Base-by-base conservation (phyloP, 768 basidiomycete species). In the Tricholoma terreum region DNA sequence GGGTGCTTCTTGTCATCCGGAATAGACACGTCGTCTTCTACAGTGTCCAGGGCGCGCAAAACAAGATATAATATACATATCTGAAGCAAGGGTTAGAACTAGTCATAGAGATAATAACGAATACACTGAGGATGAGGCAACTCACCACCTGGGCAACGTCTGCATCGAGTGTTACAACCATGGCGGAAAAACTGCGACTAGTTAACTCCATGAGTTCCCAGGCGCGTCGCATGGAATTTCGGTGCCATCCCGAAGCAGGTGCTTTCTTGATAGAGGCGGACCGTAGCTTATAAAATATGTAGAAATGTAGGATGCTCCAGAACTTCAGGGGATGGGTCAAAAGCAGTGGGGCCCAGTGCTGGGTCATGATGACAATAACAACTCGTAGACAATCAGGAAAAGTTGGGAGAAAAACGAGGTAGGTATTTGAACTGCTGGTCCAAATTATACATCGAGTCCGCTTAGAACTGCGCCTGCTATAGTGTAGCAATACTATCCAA, bases 11-110 rank as follows among this genome's bases (percentile, higher is more conserved):
- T 43, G 19, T 43, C 42, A 43, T 43, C 42, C 42, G 42, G 42
- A 21, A 43, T 43, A 10, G 42, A 43, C 42, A 21, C 42, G 21
- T 43, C 42, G 42, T 43, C 42, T 43, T 43, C 19, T 2, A 43
- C 42, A 43, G 42, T 43, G 9, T 43, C 42, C 42, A 43, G 42
- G 42, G 42, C 42, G 4, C 19, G 42, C 42, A 43, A 43, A 43
- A 43, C 42, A 43, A 43, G 42, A 43, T 43, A 43, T 43, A 43
- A 43, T 43, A 43, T 43, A 43, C 42, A 43, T 43, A 43, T 43
- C 42, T 43, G 21, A 40, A 19, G 17, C 6, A 21, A 43, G 42
- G 42, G 19, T 43, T 43, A 43, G 42, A 43, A 43, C 3, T 22
- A 22, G 42, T 43, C 12, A 21, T 21, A 43, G 42, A 43, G n/a